A percentile compares a stretch with the other conserved stretches of the same genome.
Evolutionary conservation across 2,329 filamentous ascomycete species (phyloP).

Genomic region (Zymoseptoria crescenta): DNA sequence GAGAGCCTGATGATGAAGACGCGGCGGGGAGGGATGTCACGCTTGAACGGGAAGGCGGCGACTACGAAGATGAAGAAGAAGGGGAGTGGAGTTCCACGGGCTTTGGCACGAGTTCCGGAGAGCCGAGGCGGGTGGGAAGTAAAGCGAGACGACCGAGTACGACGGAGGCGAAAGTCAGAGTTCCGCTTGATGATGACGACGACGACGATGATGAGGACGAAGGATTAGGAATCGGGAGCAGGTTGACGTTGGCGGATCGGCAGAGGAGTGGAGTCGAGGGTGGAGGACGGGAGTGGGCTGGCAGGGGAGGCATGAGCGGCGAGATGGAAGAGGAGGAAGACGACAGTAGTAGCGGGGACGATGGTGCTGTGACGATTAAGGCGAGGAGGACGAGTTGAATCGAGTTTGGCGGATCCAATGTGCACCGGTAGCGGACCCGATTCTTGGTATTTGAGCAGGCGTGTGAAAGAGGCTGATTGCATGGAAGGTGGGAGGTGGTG

Average conservation of each 20-base stretch:
- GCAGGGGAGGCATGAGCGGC: not conserved
- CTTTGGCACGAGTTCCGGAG: not conserved
- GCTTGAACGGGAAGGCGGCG: conserved; percentile 25
- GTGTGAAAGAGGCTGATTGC: not conserved
- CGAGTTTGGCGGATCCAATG: not conserved
- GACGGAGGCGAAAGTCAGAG: conserved; percentile 28
- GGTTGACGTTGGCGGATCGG: conserved; percentile 8
- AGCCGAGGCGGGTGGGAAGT: not conserved
- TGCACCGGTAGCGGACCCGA: not conserved
- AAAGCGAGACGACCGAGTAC: conserved; percentile 24
- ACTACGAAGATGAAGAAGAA: conserved; percentile 29
- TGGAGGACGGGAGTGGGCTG: not conserved
- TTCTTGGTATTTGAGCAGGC: not conserved
- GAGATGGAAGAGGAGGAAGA: conserved; percentile 15
- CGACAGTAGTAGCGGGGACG: conserved; percentile 19
- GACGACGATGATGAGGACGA: conserved; percentile 25
- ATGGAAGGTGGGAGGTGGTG: not conserved
- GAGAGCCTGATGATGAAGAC: conserved; percentile 14
- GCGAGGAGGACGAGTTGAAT: conserved; percentile 24
- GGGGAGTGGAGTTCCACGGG: conserved; percentile 7
- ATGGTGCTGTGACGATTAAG: conserved; percentile 28
- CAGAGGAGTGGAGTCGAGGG: conserved; percentile 13
- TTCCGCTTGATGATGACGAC: conserved; percentile 25
- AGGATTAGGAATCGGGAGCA: conserved; percentile 9
- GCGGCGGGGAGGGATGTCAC: conserved; percentile 18